Conservation (phyloP, 2,329 filamentous ascomycete species). For the Fusarium sp. region DNA sequence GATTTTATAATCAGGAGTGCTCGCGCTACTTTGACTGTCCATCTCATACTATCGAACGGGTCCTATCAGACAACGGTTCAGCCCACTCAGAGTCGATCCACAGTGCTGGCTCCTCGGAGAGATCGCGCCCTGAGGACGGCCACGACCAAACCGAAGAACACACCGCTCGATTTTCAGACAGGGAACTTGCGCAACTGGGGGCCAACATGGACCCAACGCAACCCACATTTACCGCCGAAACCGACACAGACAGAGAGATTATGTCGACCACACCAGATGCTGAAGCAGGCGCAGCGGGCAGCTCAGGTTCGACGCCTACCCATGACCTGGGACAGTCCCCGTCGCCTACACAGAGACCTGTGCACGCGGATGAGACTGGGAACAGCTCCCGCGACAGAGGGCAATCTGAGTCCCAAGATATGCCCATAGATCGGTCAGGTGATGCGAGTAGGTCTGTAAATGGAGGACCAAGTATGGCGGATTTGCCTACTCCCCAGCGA, state of each 20-base stretch:
- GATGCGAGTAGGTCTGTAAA: not conserved
- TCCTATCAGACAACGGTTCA: constrained; percentile 46
- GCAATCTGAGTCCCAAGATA: constrained; percentile 8
- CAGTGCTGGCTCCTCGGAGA: constrained; percentile 12
- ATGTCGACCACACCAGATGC: constrained; percentile 9
- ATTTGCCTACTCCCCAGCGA: constrained; percentile 28
- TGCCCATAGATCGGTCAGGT: not conserved
- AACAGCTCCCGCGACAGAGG: constrained; percentile 14
- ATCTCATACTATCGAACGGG: constrained; percentile 61
- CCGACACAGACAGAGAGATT: constrained; percentile 13
- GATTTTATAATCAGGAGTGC: constrained; percentile 62
- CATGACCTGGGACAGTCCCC: constrained; percentile 17
- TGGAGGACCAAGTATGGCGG: constrained; percentile 11
- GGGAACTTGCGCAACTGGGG: constrained; percentile 33
- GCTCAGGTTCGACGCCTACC: constrained; percentile 3
- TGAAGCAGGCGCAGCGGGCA: constrained; percentile 1
- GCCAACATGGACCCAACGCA: constrained; percentile 6
- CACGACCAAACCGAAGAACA: constrained; percentile 19
- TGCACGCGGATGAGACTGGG: not conserved
- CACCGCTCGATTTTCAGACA: constrained; percentile 30
- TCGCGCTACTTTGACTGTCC: constrained; percentile 66
- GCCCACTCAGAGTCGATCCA: constrained; percentile 46
- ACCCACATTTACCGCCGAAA: not conserved
- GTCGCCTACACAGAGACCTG: constrained; percentile 8
- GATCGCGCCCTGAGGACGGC: constrained; percentile 20